Evolutionary conservation across 2,329 filamentous ascomycete genomes (phyloP).

Genomic region (Alternaria burnsii): DNA sequence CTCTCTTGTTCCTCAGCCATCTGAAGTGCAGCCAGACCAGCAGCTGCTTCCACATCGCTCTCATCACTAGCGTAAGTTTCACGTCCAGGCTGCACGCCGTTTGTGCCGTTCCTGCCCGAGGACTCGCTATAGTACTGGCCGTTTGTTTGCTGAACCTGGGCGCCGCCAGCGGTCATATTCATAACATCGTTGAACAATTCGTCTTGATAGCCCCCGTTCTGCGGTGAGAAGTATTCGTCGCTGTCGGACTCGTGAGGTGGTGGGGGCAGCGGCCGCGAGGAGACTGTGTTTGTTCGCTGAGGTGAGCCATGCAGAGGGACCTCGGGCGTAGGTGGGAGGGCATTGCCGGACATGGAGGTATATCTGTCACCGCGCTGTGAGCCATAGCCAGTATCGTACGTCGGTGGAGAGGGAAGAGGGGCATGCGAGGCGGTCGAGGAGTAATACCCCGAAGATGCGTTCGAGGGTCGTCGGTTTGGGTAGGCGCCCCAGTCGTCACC

Average conservation of each 20-base stretch:
- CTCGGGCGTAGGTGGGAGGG: slow-evolving; percentile 58
- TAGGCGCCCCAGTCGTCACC: slow-evolving; percentile 48
- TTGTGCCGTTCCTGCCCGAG: slow-evolving; percentile 51
- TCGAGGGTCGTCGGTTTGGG: slow-evolving; percentile 39
- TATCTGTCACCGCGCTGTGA: slow-evolving; percentile 42
- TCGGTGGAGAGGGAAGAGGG: slow-evolving; percentile 47
- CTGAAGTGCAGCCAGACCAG: slow-evolving; percentile 82
- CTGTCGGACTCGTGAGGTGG: slow-evolving; percentile 63
- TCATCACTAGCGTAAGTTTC: slow-evolving; percentile 66
- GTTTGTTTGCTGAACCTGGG: slow-evolving; percentile 47
- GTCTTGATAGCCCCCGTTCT: slow-evolving; percentile 56
- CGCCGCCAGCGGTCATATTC: slow-evolving; percentile 52
- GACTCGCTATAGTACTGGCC: slow-evolving; percentile 39
- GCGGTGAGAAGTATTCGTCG: slow-evolving; percentile 51
- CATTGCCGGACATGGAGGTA: slow-evolving; percentile 46
- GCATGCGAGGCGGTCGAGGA: slow-evolving; percentile 43
- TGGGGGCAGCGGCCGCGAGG: slow-evolving; percentile 67
- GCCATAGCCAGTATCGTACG: slow-evolving; percentile 41
- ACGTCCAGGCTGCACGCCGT: slow-evolving; percentile 53
- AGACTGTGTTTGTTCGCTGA: slow-evolving; percentile 61
- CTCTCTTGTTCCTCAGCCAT: slow-evolving; percentile 83
- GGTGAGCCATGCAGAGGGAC: slow-evolving; percentile 61
- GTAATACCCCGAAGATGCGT: slow-evolving; percentile 41
- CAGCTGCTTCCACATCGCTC: slow-evolving; percentile 86
- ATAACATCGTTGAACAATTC: slow-evolving; percentile 67